Evolutionary conservation across 1,284 basidiomycete species (phyloP).

Genomic region (Pascua guehoae): DNA sequence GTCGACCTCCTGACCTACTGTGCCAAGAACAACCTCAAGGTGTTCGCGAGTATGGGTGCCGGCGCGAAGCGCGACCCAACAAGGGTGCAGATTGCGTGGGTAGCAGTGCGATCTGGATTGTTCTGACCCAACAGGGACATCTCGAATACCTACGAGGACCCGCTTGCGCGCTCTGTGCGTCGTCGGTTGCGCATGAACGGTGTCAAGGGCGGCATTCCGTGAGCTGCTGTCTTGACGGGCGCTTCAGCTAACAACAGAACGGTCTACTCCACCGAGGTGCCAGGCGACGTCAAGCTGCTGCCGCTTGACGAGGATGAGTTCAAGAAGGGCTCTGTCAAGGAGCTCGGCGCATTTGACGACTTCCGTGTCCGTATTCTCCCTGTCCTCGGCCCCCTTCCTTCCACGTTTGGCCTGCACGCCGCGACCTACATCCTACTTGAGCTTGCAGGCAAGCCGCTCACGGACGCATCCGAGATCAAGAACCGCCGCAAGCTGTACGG

Average conservation of each 20-base stretch:
- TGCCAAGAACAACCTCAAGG: conserved; percentile 68
- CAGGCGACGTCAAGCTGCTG: conserved; percentile 75
- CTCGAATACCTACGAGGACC: conserved; percentile 88
- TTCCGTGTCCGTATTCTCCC: conserved; percentile 64
- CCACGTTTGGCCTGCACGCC: conserved; percentile 82
- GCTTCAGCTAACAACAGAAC: conserved; percentile 51
- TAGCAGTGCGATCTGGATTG: neutral
- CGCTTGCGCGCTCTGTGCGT: conserved; percentile 85
- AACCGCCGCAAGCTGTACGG: conserved; percentile 79
- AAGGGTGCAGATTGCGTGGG: conserved; percentile 75
- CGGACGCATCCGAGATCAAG: conserved; percentile 76
- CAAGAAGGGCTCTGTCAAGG: conserved; percentile 80
- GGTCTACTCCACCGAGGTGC: conserved; percentile 95
- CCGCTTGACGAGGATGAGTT: conserved; percentile 92
- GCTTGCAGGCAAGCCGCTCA: conserved; percentile 73
- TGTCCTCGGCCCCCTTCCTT: conserved; percentile 62
- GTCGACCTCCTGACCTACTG: conserved; percentile 84
- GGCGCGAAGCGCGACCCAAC: conserved; percentile 96
- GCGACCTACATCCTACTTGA: conserved; percentile 82
- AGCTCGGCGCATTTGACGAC: conserved; percentile 87
- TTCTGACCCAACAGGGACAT: conserved; percentile 63
- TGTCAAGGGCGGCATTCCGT: conserved; percentile 69
- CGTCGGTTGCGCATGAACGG: conserved; percentile 69
- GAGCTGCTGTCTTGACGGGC: conserved; percentile 14
- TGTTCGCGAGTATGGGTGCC: conserved; percentile 96